Conservation (phyloP, 768 basidiomycete species). For the Kwoniella europaea region DNA sequence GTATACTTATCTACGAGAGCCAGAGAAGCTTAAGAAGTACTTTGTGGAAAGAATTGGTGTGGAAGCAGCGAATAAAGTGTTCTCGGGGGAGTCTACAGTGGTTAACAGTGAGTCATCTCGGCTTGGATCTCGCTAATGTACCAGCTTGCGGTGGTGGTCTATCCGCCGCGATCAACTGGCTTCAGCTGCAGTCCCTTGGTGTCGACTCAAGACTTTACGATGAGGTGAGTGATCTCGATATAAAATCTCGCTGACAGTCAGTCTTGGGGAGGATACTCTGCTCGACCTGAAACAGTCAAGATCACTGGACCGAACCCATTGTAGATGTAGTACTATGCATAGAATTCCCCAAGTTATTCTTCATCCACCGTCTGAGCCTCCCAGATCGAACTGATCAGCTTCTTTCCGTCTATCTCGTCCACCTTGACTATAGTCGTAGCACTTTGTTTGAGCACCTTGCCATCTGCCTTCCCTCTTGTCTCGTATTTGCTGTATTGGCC, state of each 20-base stretch:
- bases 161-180: slow-evolving; percentile 94
- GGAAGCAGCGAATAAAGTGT: slow-evolving; percentile 53
- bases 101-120: slow-evolving; percentile 68
- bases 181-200: slow-evolving; percentile 74
- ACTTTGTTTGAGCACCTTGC: slow-evolving; percentile 9
- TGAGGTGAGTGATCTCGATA: slow-evolving; percentile 68
- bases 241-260: background rate
- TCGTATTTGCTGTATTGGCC: slow-evolving; percentile 16
- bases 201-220: slow-evolving; percentile 71
- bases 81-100: slow-evolving; percentile 60
- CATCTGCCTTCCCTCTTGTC: slow-evolving; percentile 13
- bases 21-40: slow-evolving; percentile 65
- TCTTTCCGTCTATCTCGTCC: slow-evolving; percentile 13
- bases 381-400: slow-evolving; percentile 12
- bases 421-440: slow-evolving; percentile 19
- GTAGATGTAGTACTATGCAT: slow-evolving; percentile 7
- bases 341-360: background rate
- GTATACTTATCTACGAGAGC: slow-evolving; percentile 62
- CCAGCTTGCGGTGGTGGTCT: slow-evolving; percentile 87
- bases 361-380: slow-evolving; percentile 16
- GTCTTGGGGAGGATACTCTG: slow-evolving; percentile 20
- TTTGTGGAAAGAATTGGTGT: slow-evolving; percentile 66
- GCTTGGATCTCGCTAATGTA: slow-evolving; percentile 55
- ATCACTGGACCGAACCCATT: slow-evolving; percentile 13
- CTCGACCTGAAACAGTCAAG: slow-evolving; percentile 9